Conservation (phyloP, 306 rosid species). For the Glycine soja region DNA sequence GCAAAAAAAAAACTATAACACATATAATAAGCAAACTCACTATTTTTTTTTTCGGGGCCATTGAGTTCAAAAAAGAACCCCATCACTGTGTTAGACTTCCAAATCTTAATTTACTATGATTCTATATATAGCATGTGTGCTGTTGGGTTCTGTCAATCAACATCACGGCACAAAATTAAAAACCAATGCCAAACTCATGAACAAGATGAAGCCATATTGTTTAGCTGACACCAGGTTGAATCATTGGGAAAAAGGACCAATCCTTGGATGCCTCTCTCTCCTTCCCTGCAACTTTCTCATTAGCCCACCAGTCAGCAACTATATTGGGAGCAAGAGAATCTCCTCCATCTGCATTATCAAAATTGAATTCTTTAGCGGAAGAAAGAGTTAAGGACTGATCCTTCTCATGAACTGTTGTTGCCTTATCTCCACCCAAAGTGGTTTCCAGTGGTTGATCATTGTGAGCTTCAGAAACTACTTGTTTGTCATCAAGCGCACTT, state of each 20-base stretch:
- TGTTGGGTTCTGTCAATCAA: conserved; percentile 26
- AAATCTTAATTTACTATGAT: conserved; percentile 48
- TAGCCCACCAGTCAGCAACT: conserved; percentile 90
- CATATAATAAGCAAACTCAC: conserved; percentile 38
- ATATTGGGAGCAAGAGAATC: conserved; percentile 61
- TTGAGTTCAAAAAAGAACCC: conserved; percentile 51
- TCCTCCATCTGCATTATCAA: conserved; percentile 78
- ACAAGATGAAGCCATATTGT: background rate
- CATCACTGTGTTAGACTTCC: conserved; percentile 49
- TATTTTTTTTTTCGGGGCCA: conserved; percentile 39
- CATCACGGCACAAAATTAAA: conserved; percentile 44
- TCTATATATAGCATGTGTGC: conserved; percentile 40
- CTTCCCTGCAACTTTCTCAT: conserved; percentile 71
- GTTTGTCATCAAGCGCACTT: conserved; percentile 33
- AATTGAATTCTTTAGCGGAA: conserved; percentile 84
- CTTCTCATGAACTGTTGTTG: conserved; percentile 52
- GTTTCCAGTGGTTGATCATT: conserved; percentile 48
- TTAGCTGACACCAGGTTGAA: conserved; percentile 72
- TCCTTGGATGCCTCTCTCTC: conserved; percentile 58
- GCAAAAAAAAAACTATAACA: conserved; percentile 29
- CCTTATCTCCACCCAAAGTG: conserved; percentile 50
- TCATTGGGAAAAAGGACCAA: conserved; percentile 90
- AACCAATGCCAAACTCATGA: conserved; percentile 38
- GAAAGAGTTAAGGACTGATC: conserved; percentile 68
- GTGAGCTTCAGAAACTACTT: conserved; percentile 52